Conservation (phyloP, 1,284 basidiomycete genomes). For the Fomitopsis pinicola region DNA sequence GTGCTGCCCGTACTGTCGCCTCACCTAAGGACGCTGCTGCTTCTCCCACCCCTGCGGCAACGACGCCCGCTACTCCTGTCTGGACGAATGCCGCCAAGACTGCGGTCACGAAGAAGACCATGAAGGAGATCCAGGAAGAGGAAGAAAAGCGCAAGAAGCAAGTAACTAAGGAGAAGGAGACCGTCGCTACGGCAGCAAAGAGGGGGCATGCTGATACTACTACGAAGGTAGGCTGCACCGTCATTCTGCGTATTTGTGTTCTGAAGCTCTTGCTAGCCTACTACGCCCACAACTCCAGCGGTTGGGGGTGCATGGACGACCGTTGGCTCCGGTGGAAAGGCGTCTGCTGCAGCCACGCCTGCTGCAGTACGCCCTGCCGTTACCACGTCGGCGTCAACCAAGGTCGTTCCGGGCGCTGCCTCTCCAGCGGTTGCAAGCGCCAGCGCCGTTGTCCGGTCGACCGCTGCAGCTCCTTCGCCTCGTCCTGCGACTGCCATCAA, state of each 20-base stretch:
- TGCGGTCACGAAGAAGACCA: conserved; percentile 76
- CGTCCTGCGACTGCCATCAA: conserved; percentile 37
- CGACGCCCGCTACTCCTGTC: conserved; percentile 42
- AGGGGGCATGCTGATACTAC: conserved; percentile 80
- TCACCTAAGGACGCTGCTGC: conserved; percentile 41
- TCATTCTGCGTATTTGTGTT: background rate
- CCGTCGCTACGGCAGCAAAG: conserved; percentile 51
- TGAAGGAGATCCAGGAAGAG: conserved; percentile 99
- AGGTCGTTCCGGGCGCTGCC: conserved; percentile 19
- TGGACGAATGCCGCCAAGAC: conserved; percentile 63
- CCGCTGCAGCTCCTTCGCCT: conserved; percentile 19
- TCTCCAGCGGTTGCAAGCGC: conserved; percentile 20
- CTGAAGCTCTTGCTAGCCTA: conserved; percentile 4
- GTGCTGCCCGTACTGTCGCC: conserved; percentile 40
- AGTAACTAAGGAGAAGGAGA: conserved; percentile 54
- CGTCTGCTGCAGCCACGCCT: conserved; percentile 23
- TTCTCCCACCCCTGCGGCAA: conserved; percentile 21
- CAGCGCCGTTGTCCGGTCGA: conserved; percentile 33
- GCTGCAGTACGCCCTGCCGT: conserved; percentile 23
- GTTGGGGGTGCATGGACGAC: conserved; percentile 77
- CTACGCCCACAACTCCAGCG: conserved; percentile 21
- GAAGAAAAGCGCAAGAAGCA: conserved; percentile 83
- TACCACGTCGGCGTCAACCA: conserved; percentile 25
- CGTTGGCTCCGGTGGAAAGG: conserved; percentile 77
- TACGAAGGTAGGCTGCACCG: conserved; percentile 48